Base-by-base conservation (phyloP, 1,284 basidiomycete species). In the Caloboletus firmus region DNA sequence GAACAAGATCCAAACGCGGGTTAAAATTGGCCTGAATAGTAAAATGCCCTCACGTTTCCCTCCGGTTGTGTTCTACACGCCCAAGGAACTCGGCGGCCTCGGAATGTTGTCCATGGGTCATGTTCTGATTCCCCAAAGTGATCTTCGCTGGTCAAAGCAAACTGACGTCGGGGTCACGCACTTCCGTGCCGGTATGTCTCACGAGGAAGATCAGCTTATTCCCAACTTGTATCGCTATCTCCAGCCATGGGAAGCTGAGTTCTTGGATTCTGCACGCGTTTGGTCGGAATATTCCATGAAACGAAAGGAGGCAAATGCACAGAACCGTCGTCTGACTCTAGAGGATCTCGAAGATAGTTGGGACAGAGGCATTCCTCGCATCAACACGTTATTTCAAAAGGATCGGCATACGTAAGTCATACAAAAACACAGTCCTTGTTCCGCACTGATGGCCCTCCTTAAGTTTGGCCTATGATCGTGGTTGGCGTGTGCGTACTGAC, bases 211-310 rank as follows among this genome's bases (percentile, higher is more conserved):
- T 66, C 92, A 95, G 65, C 81, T 96, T 39, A 98, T 98, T 69
- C 96, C 96, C 35, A 98, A 98, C 73, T 73, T 99, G 74, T 99
- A 98, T 76, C 93, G 96, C 53, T 99, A 99, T 75, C 83, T 99
- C 22, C 93, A 98, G 68, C 96, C 96, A 28, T 99, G 97, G 97
- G 95, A 98, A 71, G 93, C 96, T 1, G 97, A 99, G 72, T 99
- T 99, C 78, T 74, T 97, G 60, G 97, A 99, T 71, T 97, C 94
- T 6, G 95, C 95, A 37, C 93, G 97, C 60, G 97, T 99, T 28
- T 99, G 97, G 97, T 93, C 92, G 3, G 97, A 99, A 74, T 99
- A 99, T 72, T 97, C 97, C 0, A 93, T 98, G 92, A 99, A 99
- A 82, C 81, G 97, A 61, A 98, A 98, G 74, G 97, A 99, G 71